Evolutionary conservation across 2,329 filamentous ascomycete genomes (phyloP).

Genomic region (Pezicula neosporulosa): DNA sequence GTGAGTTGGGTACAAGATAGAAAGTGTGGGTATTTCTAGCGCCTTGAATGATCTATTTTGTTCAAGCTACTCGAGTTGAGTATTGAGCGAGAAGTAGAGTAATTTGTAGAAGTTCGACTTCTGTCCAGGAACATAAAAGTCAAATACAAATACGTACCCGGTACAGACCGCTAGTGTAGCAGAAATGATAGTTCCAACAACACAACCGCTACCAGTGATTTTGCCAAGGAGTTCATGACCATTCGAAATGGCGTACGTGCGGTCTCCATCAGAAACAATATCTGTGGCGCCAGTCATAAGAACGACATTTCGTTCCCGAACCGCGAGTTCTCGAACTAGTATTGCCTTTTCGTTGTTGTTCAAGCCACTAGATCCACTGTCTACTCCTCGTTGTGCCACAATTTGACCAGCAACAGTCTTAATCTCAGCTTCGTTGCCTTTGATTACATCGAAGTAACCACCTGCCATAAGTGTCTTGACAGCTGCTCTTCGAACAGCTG

Average conservation of each 20-base stretch:
- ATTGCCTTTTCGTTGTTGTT: constrained; percentile 50
- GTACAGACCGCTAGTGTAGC: constrained; percentile 64
- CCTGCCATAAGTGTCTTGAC: constrained; percentile 66
- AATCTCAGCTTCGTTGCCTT: constrained; percentile 92
- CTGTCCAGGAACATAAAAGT: too few species aligned
- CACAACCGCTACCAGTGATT: constrained; percentile 81
- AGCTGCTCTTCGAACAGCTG: constrained; percentile 65
- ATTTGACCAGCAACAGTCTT: constrained; percentile 60
- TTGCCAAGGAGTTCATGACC: constrained; percentile 68
- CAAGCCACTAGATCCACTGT: constrained; percentile 61
- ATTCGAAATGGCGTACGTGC: constrained; percentile 68
- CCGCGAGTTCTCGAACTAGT: constrained; percentile 65
- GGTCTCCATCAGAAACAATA: constrained; percentile 69
- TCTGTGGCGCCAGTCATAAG: constrained; percentile 81
- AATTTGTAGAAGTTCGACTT: too few species aligned
- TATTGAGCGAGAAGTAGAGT: too few species aligned
- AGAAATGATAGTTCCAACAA: constrained; percentile 77
- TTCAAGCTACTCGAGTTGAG: too few species aligned
- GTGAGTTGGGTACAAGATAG: too few species aligned
- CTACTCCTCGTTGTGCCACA: constrained; percentile 76
- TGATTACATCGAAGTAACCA: constrained; percentile 84
- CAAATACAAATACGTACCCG: too few species aligned
- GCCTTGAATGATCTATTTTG: too few species aligned
- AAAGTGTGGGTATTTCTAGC: too few species aligned
- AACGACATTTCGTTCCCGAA: constrained; percentile 65